Evolutionary conservation across 2,329 filamentous ascomycete genomes (phyloP), one percentile per base, ranked within the genome.

Genomic region (Volutella citrinella): DNA sequence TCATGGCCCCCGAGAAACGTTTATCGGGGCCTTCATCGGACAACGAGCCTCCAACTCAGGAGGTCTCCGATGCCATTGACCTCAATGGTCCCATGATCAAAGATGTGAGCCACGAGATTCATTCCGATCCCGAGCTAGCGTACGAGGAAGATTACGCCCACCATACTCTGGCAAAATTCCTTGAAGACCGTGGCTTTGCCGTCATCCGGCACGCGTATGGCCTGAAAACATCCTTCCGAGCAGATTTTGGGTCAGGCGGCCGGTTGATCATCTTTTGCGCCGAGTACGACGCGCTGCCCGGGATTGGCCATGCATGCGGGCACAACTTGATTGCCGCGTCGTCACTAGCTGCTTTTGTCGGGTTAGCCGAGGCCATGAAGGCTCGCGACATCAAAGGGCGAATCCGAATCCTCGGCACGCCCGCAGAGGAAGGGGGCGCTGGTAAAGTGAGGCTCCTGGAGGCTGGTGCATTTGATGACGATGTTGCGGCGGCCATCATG

Each of bases 91-190:
- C 8, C 20, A 30, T n/a, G n/a, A n/a, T n/a, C n/a, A n/a, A n/a
- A n/a, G 13, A 5, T 9, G 40, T 48, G 31, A 57, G 51, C 37
- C 40, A 44, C 15, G 32, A 27, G 4, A 55, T 68, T 20, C 63
- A 68, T 38, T 41, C 48, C 10, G 61, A 76, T 36, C 74, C 74
- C 0, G 74, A 78, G 48, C 54, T 72, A 1, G 66, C 62, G 4
- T 78, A 68, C 47, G 50, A 74, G 32, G 74, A 78, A 43, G 55
- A 65, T 48, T 63, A 61, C 13, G 74, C 75, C 8, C 72, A 77
- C 42, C 65, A 74, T 23, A 63, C 59, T 7, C 68, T 78, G 28
- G 65, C 65, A 12, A 43, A 55, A 5, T 63, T 69, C 22, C 57
- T 78, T 1, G 58, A 66, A 24, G 41, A 50, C 2, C 61, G 66